A percentile compares a stretch with the other conserved stretches of the same genome.
Evolutionary conservation across 2,329 filamentous ascomycete genomes (phyloP).

Genomic region (Fusarium succisae): DNA sequence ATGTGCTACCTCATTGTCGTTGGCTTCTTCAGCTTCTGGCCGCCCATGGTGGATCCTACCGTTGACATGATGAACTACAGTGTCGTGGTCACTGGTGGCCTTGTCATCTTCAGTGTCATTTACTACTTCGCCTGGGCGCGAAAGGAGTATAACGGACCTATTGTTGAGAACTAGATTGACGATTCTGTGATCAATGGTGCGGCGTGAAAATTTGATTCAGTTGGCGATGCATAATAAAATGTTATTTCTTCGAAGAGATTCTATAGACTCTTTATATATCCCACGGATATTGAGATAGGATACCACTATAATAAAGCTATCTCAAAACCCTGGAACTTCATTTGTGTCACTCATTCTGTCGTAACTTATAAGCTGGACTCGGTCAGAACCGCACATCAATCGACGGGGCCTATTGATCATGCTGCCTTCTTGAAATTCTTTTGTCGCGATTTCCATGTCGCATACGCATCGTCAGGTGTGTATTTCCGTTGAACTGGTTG

Average conservation of each 20-base stretch:
- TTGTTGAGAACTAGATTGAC: conserved; percentile 40
- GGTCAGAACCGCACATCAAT: no score
- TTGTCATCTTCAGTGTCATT: conserved; percentile 55
- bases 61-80: conserved; percentile 58
- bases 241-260: neutral
- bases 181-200: accelerated
- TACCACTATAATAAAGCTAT: neutral
- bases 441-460: neutral
- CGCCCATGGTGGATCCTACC: conserved; percentile 43
- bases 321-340: neutral
- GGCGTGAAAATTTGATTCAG: neutral
- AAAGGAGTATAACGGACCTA: conserved; percentile 57
- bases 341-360: no score
- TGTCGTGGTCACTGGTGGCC: conserved; percentile 54
- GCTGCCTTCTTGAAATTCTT: accelerated
- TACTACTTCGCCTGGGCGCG: conserved; percentile 57
- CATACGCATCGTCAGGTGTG: neutral
- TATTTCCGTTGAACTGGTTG: conserved; percentile 2
- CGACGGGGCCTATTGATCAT: no score
- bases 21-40: conserved; percentile 67
- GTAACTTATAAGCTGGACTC: no score
- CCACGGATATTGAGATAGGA: neutral
- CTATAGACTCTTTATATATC: neutral
- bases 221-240: neutral
- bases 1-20: conserved; percentile 63